phyloP scores from a whole-genome alignment of 148 eudicot genomes.

The Rhododendron williamsianum region DNA sequence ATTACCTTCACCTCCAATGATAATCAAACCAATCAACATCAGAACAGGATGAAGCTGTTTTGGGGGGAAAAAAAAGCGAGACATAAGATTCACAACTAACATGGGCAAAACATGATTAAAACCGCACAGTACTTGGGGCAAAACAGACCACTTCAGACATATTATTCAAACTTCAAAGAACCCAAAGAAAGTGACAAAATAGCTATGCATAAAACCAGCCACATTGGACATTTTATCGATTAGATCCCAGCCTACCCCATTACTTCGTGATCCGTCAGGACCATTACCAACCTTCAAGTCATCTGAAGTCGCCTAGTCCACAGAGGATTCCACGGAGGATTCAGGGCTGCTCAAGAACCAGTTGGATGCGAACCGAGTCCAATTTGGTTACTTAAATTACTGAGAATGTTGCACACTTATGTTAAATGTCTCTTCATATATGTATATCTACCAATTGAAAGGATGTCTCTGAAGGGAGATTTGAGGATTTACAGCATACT shows the following conservation, averaged over 20 bases:
- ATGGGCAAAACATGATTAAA: neutral
- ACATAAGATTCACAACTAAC: conserved; percentile 6
- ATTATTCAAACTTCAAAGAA: neutral
- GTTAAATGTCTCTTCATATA: neutral
- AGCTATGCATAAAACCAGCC: neutral
- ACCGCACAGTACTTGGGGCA: neutral
- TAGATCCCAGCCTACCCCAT: neutral
- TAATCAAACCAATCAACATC: conserved; percentile 77
- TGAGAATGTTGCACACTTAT: neutral
- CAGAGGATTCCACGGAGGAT: neutral
- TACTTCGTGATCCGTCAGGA: neutral
- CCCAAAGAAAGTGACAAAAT: neutral
- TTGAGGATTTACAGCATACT: neutral
- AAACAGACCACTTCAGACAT: neutral
- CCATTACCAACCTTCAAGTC: neutral
- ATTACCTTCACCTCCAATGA: conserved; percentile 90
- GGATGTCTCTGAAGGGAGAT: neutral
- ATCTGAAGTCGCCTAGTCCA: neutral
- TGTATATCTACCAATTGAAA: neutral
- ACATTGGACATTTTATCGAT: neutral
- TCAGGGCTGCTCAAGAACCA: neutral
- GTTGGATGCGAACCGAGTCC: neutral
- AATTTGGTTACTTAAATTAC: neutral
- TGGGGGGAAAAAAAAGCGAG: neutral
- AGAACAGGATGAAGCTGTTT: conserved; percentile 80